Conservation (phyloP, 2,329 filamentous ascomycete species). For the Colletotrichum sp. region DNA sequence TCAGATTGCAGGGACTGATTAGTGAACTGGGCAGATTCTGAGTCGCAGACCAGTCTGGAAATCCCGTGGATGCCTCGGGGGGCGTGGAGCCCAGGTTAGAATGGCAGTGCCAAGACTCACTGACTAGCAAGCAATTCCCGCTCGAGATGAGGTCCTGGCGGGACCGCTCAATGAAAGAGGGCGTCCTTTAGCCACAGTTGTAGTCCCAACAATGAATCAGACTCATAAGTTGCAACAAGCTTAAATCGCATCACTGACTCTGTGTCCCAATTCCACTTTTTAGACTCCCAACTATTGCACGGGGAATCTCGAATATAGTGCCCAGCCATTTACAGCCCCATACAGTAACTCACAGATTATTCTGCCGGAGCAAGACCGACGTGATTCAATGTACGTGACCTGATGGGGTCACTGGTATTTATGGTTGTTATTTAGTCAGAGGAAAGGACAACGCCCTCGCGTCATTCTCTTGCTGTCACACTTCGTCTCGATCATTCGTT, state of each 20-base stretch:
- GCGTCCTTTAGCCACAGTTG: neutral
- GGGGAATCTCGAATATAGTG: neutral
- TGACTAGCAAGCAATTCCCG: neutral
- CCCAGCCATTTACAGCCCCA: neutral
- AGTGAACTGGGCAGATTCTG: neutral
- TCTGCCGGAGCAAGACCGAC: neutral
- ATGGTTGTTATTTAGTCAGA: accelerated
- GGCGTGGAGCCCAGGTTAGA: neutral
- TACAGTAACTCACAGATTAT: neutral
- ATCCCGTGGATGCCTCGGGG: neutral
- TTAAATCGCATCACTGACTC: neutral
- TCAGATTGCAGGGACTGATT: accelerated
- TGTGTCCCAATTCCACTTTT: neutral
- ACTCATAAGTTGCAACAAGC: neutral
- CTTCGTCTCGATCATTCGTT: accelerated
- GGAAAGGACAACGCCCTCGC: neutral
- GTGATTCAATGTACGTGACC: neutral
- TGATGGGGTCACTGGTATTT: neutral
- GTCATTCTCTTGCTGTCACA: too few relatives aligned
- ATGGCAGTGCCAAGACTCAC: neutral
- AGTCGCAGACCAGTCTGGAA: neutral
- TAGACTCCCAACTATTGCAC: neutral
- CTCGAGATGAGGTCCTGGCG: neutral
- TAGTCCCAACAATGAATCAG: accelerated
- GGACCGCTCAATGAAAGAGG: accelerated